Percentiles rank a stretch among this genome's conserved stretches.
These are phyloP conservation scores for Hortaea werneckii DNA, from an alignment of 2,329 filamentous ascomycete genomes.

Conservation along the genomic window DNA sequence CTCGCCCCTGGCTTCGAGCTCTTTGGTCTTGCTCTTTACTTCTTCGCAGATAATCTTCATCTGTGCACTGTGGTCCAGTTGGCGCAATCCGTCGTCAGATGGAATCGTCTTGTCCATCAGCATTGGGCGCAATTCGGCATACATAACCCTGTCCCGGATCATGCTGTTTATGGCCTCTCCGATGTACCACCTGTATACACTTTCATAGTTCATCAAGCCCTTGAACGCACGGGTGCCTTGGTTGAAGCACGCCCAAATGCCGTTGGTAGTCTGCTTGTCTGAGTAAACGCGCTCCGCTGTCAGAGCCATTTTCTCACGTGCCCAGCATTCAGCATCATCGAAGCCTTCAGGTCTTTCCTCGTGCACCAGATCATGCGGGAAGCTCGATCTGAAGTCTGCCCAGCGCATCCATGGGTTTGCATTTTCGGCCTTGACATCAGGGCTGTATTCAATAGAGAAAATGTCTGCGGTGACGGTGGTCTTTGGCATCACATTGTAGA, in stretches of 20 bases:
- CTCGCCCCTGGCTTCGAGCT: constrained; percentile 29
- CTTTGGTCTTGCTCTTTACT: constrained; percentile 37
- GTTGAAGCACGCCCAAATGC: constrained; percentile 54
- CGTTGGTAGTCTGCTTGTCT: constrained; percentile 23
- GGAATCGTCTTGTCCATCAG: constrained; percentile 57
- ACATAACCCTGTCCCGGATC: constrained; percentile 56
- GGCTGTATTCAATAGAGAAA: constrained; percentile 41
- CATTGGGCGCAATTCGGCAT: constrained; percentile 61
- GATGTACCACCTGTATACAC: constrained; percentile 53
- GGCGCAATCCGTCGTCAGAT: constrained; percentile 42
- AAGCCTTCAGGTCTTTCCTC: constrained; percentile 5
- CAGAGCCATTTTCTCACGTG: constrained; percentile 20
- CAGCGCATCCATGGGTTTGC: constrained; percentile 36
- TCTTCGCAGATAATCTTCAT: constrained; percentile 51
- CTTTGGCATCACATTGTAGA: constrained; percentile 44
- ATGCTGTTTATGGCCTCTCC: constrained; percentile 50
- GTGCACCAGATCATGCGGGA: constrained; percentile 23
- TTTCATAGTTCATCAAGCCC: constrained; percentile 58
- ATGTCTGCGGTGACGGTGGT: constrained; percentile 28
- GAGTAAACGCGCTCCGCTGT: constrained; percentile 13
- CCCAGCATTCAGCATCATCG: constrained; percentile 19
- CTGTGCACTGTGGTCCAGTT: constrained; percentile 48
- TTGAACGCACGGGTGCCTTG: constrained; percentile 62
- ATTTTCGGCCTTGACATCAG: constrained; percentile 14
- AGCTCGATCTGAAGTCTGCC: constrained; percentile 32